A percentile compares a stretch with the other conserved stretches of the same genome.
Conservation (phyloP, 306 rosid genomes). For the Trifolium subterraneum region DNA sequence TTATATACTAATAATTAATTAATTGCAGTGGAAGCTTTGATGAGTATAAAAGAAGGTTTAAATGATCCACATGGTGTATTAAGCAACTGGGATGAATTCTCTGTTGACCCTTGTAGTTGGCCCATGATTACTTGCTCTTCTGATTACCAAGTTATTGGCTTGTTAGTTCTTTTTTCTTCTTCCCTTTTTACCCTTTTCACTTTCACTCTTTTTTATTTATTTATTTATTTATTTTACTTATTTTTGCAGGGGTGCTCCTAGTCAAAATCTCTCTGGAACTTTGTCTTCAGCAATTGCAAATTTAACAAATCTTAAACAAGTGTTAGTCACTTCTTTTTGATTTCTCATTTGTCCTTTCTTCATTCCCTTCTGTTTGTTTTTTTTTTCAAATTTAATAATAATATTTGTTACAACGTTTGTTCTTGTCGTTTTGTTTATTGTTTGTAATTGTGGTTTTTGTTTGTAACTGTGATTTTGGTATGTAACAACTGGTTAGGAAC, state of each 20-base stretch:
- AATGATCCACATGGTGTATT: constrained; percentile 82
- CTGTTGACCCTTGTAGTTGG: constrained; percentile 98
- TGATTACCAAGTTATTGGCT: constrained; percentile 71
- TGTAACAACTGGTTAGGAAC: constrained; percentile 8
- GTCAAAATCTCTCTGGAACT: constrained; percentile 90
- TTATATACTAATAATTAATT: neutral
- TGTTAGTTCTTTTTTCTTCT: constrained; percentile 56
- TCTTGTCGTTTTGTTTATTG: constrained; percentile 5
- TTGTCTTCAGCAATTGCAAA: constrained; percentile 71
- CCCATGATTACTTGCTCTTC: constrained; percentile 90
- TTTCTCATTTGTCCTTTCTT: neutral
- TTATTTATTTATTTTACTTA: neutral
- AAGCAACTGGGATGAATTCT: constrained; percentile 86
- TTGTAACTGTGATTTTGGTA: constrained; percentile 13
- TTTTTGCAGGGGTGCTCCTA: constrained; percentile 85
- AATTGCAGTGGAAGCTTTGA: constrained; percentile 78
- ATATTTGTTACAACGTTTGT: neutral
- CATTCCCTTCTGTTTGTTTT: neutral
- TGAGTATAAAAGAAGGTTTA: constrained; percentile 54
- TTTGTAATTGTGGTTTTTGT: neutral
- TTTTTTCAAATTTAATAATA: constrained; percentile 1
- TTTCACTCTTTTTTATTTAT: neutral
- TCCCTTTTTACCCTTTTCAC: neutral
- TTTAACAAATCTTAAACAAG: constrained; percentile 90
- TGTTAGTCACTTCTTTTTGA: constrained; percentile 52